Conservation (phyloP, 768 basidiomycete genomes). For the Suillus alpinus region DNA sequence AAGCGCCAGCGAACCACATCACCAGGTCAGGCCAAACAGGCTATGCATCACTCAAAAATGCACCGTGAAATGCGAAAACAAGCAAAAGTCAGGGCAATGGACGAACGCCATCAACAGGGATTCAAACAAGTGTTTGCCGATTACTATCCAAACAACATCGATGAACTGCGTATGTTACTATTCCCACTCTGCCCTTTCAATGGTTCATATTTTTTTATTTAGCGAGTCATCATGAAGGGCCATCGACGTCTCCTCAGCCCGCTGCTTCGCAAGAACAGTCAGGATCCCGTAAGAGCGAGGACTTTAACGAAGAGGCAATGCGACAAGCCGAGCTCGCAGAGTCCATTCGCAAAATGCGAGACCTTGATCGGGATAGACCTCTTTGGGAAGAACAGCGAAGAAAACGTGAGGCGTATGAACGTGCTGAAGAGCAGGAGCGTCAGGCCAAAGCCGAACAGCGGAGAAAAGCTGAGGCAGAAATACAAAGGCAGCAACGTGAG, state of each 20-base stretch:
- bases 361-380: constrained; percentile 62
- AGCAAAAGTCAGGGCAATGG: constrained; percentile 37
- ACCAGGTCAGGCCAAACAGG: constrained; percentile 38
- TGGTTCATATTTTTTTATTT: neutral
- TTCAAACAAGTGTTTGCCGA: constrained; percentile 33
- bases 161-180: constrained; percentile 28
- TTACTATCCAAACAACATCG: constrained; percentile 17
- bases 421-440: constrained; percentile 40
- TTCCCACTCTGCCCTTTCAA: neutral
- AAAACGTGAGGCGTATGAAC: constrained; percentile 42
- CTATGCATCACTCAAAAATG: constrained; percentile 33
- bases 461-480: constrained; percentile 31
- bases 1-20: constrained; percentile 56
- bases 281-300: neutral
- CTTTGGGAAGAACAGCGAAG: constrained; percentile 57
- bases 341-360: constrained; percentile 64
- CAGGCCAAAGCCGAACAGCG: constrained; percentile 33
- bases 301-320: constrained; percentile 34
- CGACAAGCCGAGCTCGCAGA: constrained; percentile 51
- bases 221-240: neutral
- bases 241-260: neutral
- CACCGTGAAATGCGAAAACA: constrained; percentile 43
- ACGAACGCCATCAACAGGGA: constrained; percentile 35
- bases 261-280: constrained; percentile 6
- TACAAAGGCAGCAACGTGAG: constrained; percentile 22